A percentile compares a stretch with the other conserved stretches of the same genome.
These are phyloP conservation scores for Cercospora janseana DNA, from an alignment of 2,329 filamentous ascomycete genomes.

Conservation along the genomic window DNA sequence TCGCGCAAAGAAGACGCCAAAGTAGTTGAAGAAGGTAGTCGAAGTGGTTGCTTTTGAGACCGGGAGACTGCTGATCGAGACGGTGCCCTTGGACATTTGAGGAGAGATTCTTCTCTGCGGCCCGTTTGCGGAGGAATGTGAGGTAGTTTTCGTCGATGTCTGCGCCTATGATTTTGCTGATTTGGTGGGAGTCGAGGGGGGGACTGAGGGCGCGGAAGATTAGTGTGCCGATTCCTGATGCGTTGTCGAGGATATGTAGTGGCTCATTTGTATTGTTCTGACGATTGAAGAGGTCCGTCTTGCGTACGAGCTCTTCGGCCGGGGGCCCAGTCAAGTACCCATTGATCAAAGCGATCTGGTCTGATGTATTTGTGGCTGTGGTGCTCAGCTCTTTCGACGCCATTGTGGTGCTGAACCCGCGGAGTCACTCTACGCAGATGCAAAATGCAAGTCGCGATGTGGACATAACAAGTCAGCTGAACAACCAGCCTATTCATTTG, in stretches of 20 bases:
- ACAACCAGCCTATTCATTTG: too few species aligned
- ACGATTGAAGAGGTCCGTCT: not conserved
- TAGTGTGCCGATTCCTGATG: conserved; percentile 1
- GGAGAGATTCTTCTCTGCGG: not conserved
- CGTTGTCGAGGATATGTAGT: conserved; percentile 1
- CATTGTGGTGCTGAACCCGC: not conserved
- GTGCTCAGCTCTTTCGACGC: not conserved
- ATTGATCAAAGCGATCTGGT: conserved; percentile 8
- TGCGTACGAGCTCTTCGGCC: conserved; percentile 2
- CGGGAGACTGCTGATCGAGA: not conserved
- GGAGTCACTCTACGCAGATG: not conserved
- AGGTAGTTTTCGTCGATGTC: conserved; percentile 8
- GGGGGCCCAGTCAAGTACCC: conserved; percentile 2
- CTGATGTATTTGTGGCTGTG: conserved; percentile 5
- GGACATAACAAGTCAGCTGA: too few species aligned
- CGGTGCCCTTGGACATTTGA: not conserved
- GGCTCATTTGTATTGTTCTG: not conserved
- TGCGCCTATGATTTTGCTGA: not conserved
- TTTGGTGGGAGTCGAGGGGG: not conserved
- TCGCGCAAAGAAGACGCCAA: conserved; percentile 6
- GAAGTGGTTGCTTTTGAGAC: conserved; percentile 2
- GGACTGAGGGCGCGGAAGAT: not conserved
- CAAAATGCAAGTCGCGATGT: not conserved
- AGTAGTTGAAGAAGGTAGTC: conserved; percentile 7
- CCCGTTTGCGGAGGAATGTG: conserved; percentile 1